Percentiles rank a stretch among this genome's conserved stretches.
phyloP scores from a whole-genome alignment of 495 filamentous ascomycete genomes.

The Clohesyomyces aquaticus region DNA sequence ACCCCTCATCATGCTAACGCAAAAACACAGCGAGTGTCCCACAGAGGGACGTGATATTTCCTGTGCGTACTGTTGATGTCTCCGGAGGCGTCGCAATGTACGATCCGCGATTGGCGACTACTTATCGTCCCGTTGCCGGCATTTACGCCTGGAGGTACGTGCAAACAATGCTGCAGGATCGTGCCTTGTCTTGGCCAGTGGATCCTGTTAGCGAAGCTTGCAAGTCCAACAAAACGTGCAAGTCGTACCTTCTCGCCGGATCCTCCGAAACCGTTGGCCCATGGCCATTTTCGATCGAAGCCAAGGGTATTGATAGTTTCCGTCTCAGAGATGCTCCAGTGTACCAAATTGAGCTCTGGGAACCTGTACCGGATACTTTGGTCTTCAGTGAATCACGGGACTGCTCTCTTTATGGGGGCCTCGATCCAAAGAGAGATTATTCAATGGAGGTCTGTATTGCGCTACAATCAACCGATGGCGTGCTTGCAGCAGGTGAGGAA shows the following conservation, averaged over 20 bases:
- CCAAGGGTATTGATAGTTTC: constrained; percentile 6
- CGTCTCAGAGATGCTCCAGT: constrained; percentile 14
- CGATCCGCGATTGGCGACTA: constrained; percentile 8
- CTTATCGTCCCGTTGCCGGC: neutral
- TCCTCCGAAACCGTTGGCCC: constrained; percentile 15
- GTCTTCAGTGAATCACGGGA: constrained; percentile 9
- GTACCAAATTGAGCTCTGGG: constrained; percentile 24
- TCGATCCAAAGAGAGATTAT: constrained; percentile 1
- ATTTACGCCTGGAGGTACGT: constrained; percentile 9
- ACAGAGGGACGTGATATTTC: constrained; percentile 11
- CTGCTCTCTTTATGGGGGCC: constrained; percentile 23
- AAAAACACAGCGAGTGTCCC: constrained; percentile 7
- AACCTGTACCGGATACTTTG: neutral
- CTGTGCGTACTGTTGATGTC: constrained; percentile 3
- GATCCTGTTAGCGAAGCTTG: constrained; percentile 10
- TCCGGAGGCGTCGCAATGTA: constrained; percentile 20
- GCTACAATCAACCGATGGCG: neutral
- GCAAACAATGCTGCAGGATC: constrained; percentile 24
- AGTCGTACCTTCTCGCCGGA: constrained; percentile 20
- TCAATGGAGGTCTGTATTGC: constrained; percentile 17
- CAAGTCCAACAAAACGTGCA: constrained; percentile 5
- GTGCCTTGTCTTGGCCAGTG: constrained; percentile 12
- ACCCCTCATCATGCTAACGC: neutral
- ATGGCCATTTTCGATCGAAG: constrained; percentile 23
- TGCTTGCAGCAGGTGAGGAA: constrained; percentile 13